Base-by-base conservation (phyloP, 139 green algal genomes). In the Chlorokybus atmophyticus region DNA sequence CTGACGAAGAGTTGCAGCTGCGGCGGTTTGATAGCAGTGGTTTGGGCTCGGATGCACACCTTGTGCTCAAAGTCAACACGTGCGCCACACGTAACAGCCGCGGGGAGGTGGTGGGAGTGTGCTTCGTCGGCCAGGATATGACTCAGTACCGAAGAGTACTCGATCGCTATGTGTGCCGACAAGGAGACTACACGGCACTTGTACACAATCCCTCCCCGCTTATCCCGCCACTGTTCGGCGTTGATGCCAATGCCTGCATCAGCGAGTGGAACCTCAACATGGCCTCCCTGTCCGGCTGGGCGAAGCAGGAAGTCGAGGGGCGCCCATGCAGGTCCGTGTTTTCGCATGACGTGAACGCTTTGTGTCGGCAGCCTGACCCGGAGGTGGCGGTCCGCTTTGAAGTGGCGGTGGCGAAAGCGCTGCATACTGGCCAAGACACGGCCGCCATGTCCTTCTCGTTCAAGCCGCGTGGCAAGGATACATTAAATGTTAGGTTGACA, bases 181-280 rank as follows among this genome's bases (percentile, higher is more conserved):
- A 60, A 40, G 62, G 62, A 23, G 62, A 70, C 32, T 70, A 70
- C 39, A 48, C n/a, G 24, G 60, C 55, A 31, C 66, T 70, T 32
- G 62, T 70, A n/a, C 62, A 31, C 38, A 57, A 5, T 4, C 62
- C 29, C 29, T 48, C 66, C 49, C 40, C 62, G 28, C 55, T 70
- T 32, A 70, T 70, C 47, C 62, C 62, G 30, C 62, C 62, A n/a
- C 66, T 70, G 32, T 70, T 70, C 32, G 62, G 62, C 38, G 51
- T 55, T 21, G 62, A 70, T 26, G n/a, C n/a, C n/a, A n/a, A n/a
- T n/a, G n/a, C n/a, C n/a, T 68, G 32, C 39, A 62, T 40, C 30
- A 70, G 55, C 17, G 62, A 70, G 47, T 70, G 62, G 62, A 70
- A 70, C 17, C 62, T 55, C 0, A 47, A 42, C 1, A 70, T 70